A percentile compares a stretch with the other conserved stretches of the same genome.
These are phyloP conservation scores for Dothidotthia symphoricarpi DNA, from an alignment of 2,329 filamentous ascomycete species.

Conservation along the genomic window DNA sequence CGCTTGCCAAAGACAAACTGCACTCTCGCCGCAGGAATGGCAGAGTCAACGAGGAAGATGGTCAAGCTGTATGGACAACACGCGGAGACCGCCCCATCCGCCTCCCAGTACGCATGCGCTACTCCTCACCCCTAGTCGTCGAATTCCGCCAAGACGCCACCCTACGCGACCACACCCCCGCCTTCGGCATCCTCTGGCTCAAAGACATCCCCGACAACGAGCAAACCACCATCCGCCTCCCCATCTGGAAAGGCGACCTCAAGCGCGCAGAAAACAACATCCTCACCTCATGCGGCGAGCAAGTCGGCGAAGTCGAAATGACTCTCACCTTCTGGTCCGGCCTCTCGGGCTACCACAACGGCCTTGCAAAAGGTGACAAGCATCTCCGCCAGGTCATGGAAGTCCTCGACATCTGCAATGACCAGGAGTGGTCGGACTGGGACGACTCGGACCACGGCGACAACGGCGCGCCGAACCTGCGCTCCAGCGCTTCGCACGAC, in stretches of 20 bases:
- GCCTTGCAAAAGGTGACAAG: constrained; percentile 54
- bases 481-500: constrained; percentile 30
- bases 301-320: constrained; percentile 59
- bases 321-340: constrained; percentile 62
- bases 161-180: constrained; percentile 56
- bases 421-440: constrained; percentile 51
- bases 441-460: constrained; percentile 28
- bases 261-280: constrained; percentile 52
- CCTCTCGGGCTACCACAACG: constrained; percentile 58
- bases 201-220: constrained; percentile 69
- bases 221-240: constrained; percentile 56
- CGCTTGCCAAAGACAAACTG: constrained; percentile 59
- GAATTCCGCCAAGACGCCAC: constrained; percentile 60
- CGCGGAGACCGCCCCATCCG: constrained; percentile 49
- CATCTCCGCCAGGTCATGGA: constrained; percentile 62
- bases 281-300: constrained; percentile 54
- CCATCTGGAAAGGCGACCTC: constrained; percentile 67
- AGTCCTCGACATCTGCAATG: constrained; percentile 60
- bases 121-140: constrained; percentile 56
- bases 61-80: constrained; percentile 53
- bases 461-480: constrained; percentile 9
- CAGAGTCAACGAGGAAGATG: constrained; percentile 27
- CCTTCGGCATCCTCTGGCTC: constrained; percentile 66
- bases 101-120: constrained; percentile 61
- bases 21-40: constrained; percentile 43